Percentiles rank a stretch among this genome's conserved stretches.
phyloP scores from a whole-genome alignment of 1,284 basidiomycete species.

The Trichosporon ovoides region DNA sequence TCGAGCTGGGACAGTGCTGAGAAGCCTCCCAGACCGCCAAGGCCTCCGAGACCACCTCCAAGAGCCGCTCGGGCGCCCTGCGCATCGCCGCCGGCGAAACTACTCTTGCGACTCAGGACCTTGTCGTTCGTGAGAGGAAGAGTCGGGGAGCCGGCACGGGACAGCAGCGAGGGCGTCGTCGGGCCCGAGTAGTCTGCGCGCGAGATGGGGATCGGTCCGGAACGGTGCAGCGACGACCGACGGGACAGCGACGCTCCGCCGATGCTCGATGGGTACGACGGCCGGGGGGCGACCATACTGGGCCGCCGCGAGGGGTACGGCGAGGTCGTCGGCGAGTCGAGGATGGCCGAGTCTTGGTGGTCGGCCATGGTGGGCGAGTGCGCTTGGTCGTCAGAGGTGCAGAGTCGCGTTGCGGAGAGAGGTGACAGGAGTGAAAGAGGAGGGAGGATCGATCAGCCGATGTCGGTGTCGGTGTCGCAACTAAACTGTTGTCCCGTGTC shows the following conservation, averaged over 20 bases:
- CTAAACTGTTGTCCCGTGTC: too few relatives aligned
- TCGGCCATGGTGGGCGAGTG: background rate
- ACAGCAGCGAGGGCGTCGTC: conserved; percentile 42
- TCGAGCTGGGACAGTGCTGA: conserved; percentile 26
- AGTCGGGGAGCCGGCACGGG: conserved; percentile 46
- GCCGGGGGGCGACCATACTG: conserved; percentile 20
- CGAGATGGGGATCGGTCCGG: conserved; percentile 39
- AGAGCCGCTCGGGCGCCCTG: conserved; percentile 13
- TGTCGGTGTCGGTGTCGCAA: too few relatives aligned
- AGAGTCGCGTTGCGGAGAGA: background rate
- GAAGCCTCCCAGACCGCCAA: conserved; percentile 27
- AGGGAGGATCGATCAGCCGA: background rate
- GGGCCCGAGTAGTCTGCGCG: conserved; percentile 37
- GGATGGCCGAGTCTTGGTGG: conserved; percentile 16
- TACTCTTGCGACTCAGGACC: conserved; percentile 24
- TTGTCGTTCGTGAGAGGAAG: conserved; percentile 40
- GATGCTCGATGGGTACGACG: conserved; percentile 4
- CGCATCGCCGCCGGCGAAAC: conserved; percentile 21
- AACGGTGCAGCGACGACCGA: conserved; percentile 31
- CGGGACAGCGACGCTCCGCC: conserved; percentile 25
- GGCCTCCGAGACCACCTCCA: conserved; percentile 15
- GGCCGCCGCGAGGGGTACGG: conserved; percentile 25
- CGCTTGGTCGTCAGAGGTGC: background rate
- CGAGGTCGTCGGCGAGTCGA: conserved; percentile 20
- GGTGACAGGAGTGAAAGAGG: background rate